phyloP scores from a whole-genome alignment of 2,329 filamentous ascomycete genomes.

The Epichloe glyceriae region DNA sequence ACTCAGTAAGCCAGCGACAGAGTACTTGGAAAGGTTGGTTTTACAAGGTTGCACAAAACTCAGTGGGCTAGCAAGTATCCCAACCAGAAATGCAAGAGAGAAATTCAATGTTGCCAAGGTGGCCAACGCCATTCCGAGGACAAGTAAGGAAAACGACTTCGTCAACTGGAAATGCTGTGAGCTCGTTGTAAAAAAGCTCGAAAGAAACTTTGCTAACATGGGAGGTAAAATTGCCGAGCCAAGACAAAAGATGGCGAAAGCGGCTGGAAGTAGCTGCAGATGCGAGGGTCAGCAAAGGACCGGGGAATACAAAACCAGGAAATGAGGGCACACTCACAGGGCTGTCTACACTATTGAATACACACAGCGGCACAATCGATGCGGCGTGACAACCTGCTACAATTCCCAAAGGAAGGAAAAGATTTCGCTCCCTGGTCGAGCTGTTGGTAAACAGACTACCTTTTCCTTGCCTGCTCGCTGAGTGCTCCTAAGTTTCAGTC shows the following conservation, averaged over 20 bases:
- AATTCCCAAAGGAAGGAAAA: constrained; percentile 61
- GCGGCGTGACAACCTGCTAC: constrained; percentile 63
- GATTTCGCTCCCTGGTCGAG: constrained; percentile 42
- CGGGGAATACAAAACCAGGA: background rate
- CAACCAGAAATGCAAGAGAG: constrained; percentile 74
- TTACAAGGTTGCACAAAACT: constrained; percentile 52
- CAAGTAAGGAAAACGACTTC: constrained; percentile 83
- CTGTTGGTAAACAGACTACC: constrained; percentile 5
- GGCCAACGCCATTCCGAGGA: constrained; percentile 83
- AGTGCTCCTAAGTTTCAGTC: background rate
- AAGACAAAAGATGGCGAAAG: constrained; percentile 45
- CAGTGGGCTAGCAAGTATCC: constrained; percentile 64
- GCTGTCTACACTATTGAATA: constrained; percentile 66
- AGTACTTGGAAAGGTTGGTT: constrained; percentile 24
- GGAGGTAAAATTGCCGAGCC: constrained; percentile 44
- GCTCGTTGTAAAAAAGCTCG: constrained; percentile 38
- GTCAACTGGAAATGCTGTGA: constrained; percentile 63
- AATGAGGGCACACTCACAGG: constrained; percentile 36
- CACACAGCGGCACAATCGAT: constrained; percentile 66
- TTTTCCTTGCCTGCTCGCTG: background rate
- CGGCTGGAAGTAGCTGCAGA: constrained; percentile 40
- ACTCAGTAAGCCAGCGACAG: constrained; percentile 40
- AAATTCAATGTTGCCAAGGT: constrained; percentile 94
- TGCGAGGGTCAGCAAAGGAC: constrained; percentile 4
- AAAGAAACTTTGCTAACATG: constrained; percentile 41